phyloP scores from a whole-genome alignment of 495 filamentous ascomycete species.

The Daldinia caldariorum region DNA sequence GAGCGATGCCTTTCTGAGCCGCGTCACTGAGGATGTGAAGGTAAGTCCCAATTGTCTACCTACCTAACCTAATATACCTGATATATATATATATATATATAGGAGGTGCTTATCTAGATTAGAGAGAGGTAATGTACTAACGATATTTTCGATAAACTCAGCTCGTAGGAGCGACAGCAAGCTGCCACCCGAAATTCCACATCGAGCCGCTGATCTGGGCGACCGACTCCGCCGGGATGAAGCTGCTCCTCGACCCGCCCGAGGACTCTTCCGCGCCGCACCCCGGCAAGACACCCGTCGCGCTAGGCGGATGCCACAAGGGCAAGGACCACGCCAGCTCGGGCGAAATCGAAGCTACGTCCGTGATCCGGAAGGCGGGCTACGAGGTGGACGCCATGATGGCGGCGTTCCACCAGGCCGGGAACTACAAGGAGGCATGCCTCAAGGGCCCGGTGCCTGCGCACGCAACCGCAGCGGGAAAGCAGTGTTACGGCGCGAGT shows the following conservation, averaged over 20 bases:
- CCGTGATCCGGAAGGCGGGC: constrained; percentile 41
- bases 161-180: constrained; percentile 50
- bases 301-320: constrained; percentile 37
- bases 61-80: no score
- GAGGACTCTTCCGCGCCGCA: neutral
- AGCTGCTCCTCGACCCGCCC: constrained; percentile 41
- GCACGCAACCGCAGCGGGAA: constrained; percentile 27
- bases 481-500: constrained; percentile 35
- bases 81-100: no score
- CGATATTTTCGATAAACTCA: neutral
- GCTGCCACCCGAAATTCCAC: constrained; percentile 46
- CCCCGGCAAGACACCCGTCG: constrained; percentile 3
- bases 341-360: constrained; percentile 45
- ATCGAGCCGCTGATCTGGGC: constrained; percentile 53
- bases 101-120: no score
- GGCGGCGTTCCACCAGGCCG: constrained; percentile 36
- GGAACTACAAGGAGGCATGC: constrained; percentile 23
- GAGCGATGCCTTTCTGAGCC: constrained; percentile 46
- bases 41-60: constrained; percentile 10
- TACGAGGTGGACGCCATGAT: constrained; percentile 50
- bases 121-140: neutral
- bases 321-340: constrained; percentile 31
- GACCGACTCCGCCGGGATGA: constrained; percentile 48
- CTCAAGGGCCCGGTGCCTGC: neutral
- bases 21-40: constrained; percentile 48